Base-by-base conservation (phyloP, 75 land plant genomes). In the Selaginella moellendorffii region DNA sequence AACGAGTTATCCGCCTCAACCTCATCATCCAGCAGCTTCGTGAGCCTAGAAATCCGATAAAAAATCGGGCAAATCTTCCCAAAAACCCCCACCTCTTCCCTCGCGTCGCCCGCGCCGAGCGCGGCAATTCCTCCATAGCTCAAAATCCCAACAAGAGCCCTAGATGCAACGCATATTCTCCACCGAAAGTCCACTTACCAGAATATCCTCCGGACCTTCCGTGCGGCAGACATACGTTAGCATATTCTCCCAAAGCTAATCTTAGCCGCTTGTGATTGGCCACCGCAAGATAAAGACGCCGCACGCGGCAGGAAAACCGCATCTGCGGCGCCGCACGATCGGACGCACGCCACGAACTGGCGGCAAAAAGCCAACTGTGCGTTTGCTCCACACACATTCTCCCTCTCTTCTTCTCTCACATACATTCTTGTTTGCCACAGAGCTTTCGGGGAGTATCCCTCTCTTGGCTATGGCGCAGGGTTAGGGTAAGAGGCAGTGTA, bases 21-120 rank as follows among this genome's bases (percentile, higher is more conserved):
- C 78, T 87, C 93, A 31, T 91, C 97, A 64, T 85, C 86, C n/a
- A 91, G 72, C 80, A 91, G 72, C 65, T 79, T 87, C 21, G 77
- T 82, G 85, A 91, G 73, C 73, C 97, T 90, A 63, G 21, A 23
- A 36, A 36, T 5, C 46, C 14, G 67, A 31, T 30, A 78, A 74
- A 60, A 5, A 66, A 26, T 53, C 28, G n/a, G n/a, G n/a, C n/a
- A n/a, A n/a, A n/a, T n/a, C n/a, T n/a, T n/a, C n/a, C n/a, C n/a
- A n/a, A n/a, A n/a, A n/a, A n/a, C n/a, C n/a, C n/a, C n/a, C 5
- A 36, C 46, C 46, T 36, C 46, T 36, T 36, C 46, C 46, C 46
- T 5, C 46, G 46, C 5, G 46, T 36, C 46, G 46, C 46, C 10
- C 46, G 46, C 5, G 46, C 46, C 5, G 46, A 5, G 46, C 46